Evolutionary conservation across 2,329 filamentous ascomycete genomes (phyloP).

Genomic region (Setomelanomma holmii): DNA sequence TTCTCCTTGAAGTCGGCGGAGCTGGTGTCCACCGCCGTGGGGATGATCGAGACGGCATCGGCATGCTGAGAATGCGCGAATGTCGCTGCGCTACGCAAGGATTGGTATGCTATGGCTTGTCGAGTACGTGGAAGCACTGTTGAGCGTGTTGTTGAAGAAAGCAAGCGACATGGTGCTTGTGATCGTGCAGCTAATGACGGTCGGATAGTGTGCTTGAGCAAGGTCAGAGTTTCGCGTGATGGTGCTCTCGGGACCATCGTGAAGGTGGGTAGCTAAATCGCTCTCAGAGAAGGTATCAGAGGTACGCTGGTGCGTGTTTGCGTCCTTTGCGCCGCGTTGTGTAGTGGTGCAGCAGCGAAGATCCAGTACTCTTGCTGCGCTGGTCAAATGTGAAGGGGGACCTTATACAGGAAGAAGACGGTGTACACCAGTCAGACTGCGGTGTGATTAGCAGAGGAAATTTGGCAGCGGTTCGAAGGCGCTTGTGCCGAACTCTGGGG

Average conservation of each 20-base stretch:
- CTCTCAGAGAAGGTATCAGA: no score
- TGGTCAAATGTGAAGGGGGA: no score
- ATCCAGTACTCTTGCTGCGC: no score
- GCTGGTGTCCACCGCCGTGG: conserved; percentile 75
- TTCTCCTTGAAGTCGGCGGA: conserved; percentile 85
- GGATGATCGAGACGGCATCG: conserved; percentile 80
- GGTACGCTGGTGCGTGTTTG: no score
- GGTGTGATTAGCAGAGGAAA: not conserved
- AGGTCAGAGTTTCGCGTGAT: conserved; percentile 42
- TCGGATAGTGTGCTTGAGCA: conserved; percentile 43
- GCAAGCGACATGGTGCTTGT: conserved; percentile 30
- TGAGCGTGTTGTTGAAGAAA: conserved; percentile 12
- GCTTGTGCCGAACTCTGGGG: conserved; percentile 24
- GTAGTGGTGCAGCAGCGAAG: no score
- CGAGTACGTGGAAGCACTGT: conserved; percentile 1
- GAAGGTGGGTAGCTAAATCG: not conserved
- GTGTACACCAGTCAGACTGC: no score
- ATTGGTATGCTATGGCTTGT: not conserved
- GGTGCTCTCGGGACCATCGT: conserved; percentile 44
- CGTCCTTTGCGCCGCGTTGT: not conserved
- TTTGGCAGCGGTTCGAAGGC: conserved; percentile 5
- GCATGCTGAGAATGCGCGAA: conserved; percentile 85
- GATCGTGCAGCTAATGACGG: conserved; percentile 30
- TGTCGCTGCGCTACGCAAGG: conserved; percentile 64
- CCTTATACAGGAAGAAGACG: no score